Conservation (phyloP, 2,329 filamentous ascomycete species). For the Colletotrichum tofieldiae region DNA sequence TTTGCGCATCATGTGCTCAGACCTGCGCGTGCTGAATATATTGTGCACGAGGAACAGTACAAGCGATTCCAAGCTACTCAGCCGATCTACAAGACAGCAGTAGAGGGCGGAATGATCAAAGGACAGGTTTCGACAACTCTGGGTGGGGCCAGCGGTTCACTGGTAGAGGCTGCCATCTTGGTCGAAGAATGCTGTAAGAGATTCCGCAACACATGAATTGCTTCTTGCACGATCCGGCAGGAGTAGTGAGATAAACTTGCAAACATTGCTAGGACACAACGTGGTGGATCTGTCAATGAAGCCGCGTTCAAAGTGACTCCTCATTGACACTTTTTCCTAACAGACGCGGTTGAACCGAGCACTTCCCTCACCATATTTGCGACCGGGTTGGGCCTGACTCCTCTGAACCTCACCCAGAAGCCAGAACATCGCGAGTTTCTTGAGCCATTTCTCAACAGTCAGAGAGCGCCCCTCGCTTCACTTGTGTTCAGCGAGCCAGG, state of each 20-base stretch:
- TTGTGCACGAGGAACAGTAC: background rate
- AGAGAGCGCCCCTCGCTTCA: slow-evolving; percentile 64
- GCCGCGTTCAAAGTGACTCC: too few species aligned
- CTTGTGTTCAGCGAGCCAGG: slow-evolving; percentile 68
- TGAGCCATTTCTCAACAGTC: slow-evolving; percentile 61
- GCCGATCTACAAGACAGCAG: background rate
- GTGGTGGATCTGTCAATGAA: background rate
- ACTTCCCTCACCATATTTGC: slow-evolving; percentile 66
- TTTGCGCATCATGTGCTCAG: background rate
- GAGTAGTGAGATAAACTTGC: too few species aligned
- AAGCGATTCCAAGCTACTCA: slow-evolving; percentile 2
- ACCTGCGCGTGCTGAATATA: background rate
- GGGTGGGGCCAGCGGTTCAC: slow-evolving; percentile 61
- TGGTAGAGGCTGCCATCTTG: slow-evolving; percentile 65
- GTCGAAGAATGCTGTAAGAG: slow-evolving; percentile 65
- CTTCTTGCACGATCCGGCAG: accelerated
- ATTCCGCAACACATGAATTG: background rate
- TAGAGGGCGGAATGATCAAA: slow-evolving; percentile 52
- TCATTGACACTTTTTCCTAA: background rate
- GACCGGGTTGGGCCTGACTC: slow-evolving; percentile 67
- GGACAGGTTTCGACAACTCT: slow-evolving; percentile 61
- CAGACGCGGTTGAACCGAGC: slow-evolving; percentile 61
- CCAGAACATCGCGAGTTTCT: slow-evolving; percentile 55
- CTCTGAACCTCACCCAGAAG: slow-evolving; percentile 61
- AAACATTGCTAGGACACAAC: background rate